These are phyloP conservation scores for Kazachstania sp. DNA, from an alignment of 1,139 yeast genomes.

Conservation along the genomic window DNA sequence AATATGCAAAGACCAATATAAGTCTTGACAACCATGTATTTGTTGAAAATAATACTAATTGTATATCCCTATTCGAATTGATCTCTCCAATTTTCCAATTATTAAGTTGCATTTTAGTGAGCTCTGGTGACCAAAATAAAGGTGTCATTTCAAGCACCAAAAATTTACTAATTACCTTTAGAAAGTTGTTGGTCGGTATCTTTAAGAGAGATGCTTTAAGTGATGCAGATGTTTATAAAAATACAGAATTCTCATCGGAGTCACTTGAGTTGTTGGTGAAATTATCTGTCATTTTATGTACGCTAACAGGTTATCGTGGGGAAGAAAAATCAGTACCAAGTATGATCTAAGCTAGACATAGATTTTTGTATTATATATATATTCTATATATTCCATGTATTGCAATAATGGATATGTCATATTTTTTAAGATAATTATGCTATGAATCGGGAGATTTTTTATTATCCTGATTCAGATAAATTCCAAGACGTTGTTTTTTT, in stretches of 20 bases:
- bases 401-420: too few species aligned
- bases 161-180: slow-evolving; percentile 45
- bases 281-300: slow-evolving; percentile 48
- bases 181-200: slow-evolving; percentile 53
- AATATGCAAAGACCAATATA: slow-evolving; percentile 36
- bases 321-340: slow-evolving; percentile 8
- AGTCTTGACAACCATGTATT: slow-evolving; percentile 47
- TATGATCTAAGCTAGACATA: neutral
- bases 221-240: slow-evolving; percentile 22
- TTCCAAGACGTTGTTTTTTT: too few species aligned
- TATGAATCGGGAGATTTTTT: too few species aligned
- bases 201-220: slow-evolving; percentile 54
- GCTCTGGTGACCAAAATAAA: slow-evolving; percentile 73
- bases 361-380: too few species aligned
- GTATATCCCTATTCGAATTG: slow-evolving; percentile 56
- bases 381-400: too few species aligned
- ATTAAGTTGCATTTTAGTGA: slow-evolving; percentile 54
- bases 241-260: slow-evolving; percentile 19
- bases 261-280: slow-evolving; percentile 47
- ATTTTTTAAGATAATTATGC: too few species aligned
- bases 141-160: slow-evolving; percentile 51
- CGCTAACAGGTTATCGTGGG: slow-evolving; percentile 41
- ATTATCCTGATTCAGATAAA: too few species aligned
- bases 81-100: slow-evolving; percentile 74
- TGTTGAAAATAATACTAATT: slow-evolving; percentile 26